These are phyloP conservation scores for Epichloe glyceriae DNA, from an alignment of 2,329 filamentous ascomycete genomes.

Conservation along the genomic window DNA sequence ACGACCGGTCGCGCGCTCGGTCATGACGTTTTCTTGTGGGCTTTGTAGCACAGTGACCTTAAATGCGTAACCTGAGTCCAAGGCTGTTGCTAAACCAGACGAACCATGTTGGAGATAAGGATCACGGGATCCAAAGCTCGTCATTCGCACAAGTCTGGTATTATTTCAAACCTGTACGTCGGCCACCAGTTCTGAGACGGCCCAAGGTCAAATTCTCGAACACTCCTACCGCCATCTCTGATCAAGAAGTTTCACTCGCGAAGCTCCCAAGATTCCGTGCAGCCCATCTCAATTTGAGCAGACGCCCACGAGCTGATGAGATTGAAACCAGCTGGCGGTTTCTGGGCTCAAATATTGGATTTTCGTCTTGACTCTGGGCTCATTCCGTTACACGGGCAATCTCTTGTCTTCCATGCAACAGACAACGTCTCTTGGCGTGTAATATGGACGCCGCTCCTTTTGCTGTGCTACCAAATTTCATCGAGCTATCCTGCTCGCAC, in stretches of 20 bases:
- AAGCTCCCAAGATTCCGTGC: no score
- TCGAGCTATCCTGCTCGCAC: background rate
- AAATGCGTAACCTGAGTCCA: background rate
- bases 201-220: no score
- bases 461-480: background rate
- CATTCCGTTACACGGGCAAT: background rate
- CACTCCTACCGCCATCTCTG: no score
- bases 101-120: background rate
- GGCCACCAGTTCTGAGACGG: no score
- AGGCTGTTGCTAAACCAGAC: background rate
- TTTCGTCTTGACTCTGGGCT: background rate
- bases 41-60: slow-evolving; percentile 2
- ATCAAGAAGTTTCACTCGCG: no score
- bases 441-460: background rate
- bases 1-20: background rate
- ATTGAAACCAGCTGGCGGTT: background rate
- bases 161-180: no score
- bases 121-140: background rate
- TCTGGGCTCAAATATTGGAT: background rate
- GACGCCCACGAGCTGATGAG: background rate
- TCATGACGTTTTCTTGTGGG: background rate
- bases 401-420: background rate
- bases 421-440: background rate
- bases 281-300: background rate
- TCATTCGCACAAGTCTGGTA: background rate